These are phyloP conservation scores for Podaxis rugospora DNA, from an alignment of 768 basidiomycete species.

Conservation along the genomic window DNA sequence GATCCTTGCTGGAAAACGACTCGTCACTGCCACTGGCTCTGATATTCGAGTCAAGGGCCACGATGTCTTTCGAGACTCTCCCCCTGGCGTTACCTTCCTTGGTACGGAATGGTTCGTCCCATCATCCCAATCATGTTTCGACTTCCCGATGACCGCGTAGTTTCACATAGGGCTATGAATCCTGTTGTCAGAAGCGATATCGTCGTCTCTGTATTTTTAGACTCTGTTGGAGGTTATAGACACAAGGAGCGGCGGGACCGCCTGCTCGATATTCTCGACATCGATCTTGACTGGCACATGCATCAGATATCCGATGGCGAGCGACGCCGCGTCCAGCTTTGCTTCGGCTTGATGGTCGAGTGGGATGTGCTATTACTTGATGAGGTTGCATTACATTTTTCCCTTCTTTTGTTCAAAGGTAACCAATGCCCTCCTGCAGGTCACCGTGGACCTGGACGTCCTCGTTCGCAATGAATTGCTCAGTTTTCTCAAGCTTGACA, in stretches of 20 bases:
- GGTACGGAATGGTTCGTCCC: slow-evolving; percentile 86
- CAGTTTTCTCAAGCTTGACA: slow-evolving; percentile 80
- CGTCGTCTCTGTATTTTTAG: slow-evolving; percentile 88
- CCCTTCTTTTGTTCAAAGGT: background rate
- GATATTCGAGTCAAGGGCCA: slow-evolving; percentile 68
- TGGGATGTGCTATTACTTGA: slow-evolving; percentile 94
- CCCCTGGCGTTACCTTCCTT: slow-evolving; percentile 77
- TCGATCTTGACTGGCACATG: slow-evolving; percentile 97
- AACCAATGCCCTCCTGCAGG: slow-evolving; percentile 37
- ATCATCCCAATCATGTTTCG: background rate
- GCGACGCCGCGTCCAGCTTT: slow-evolving; percentile 85
- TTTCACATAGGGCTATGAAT: slow-evolving; percentile 77
- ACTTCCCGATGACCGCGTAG: background rate
- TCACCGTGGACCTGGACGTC: slow-evolving; percentile 96
- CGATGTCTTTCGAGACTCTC: slow-evolving; percentile 89
- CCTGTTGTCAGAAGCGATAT: slow-evolving; percentile 95
- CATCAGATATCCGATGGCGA: slow-evolving; percentile 96
- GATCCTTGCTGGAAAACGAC: slow-evolving; percentile 88
- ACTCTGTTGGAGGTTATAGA: slow-evolving; percentile 94
- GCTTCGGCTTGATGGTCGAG: slow-evolving; percentile 91
- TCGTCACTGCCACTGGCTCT: slow-evolving; percentile 50
- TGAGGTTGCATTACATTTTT: slow-evolving; percentile 58
- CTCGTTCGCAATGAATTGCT: slow-evolving; percentile 91
- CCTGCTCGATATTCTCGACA: slow-evolving; percentile 87
- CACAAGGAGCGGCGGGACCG: slow-evolving; percentile 84